phyloP scores from a whole-genome alignment of 495 filamentous ascomycete genomes.

The Lophium mytilinum region DNA sequence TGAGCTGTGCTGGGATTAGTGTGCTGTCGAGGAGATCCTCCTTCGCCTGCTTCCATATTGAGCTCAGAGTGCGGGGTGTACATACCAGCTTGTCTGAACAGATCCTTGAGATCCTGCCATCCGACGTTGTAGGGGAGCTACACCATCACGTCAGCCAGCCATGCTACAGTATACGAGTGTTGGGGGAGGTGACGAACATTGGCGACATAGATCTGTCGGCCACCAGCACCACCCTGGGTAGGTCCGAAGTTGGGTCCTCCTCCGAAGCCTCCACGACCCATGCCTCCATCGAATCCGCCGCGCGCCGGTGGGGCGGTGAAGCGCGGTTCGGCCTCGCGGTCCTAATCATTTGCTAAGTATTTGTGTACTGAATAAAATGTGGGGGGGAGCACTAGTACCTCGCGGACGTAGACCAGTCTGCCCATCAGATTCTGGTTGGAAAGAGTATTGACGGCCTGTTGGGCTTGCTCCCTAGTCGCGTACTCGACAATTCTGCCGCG shows the following conservation, averaged over 20 bases:
- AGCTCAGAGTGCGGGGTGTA: conserved; percentile 15
- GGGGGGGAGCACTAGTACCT: conserved; percentile 48
- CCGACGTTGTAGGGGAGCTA: conserved; percentile 96
- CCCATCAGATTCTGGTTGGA: conserved; percentile 99
- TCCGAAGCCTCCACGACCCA: conserved; percentile 38
- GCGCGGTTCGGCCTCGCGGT: conserved; percentile 92
- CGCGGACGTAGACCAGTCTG: conserved; percentile 93
- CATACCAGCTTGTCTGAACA: conserved; percentile 97
- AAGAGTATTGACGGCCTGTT: conserved; percentile 92
- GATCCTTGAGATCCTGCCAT: conserved; percentile 98
- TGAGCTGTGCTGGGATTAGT: conserved; percentile 36
- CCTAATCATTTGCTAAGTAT: conserved; percentile 40
- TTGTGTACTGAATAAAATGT: neutral
- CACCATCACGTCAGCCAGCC: conserved; percentile 30
- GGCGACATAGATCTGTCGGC: conserved; percentile 90
- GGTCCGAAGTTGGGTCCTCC: conserved; percentile 44
- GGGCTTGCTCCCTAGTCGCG: conserved; percentile 97
- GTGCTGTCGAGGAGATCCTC: neutral
- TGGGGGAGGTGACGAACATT: conserved; percentile 71
- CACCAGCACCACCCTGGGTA: conserved; percentile 43
- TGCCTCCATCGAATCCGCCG: conserved; percentile 36
- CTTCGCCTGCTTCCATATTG: neutral
- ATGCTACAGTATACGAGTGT: no score
- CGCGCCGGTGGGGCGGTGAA: conserved; percentile 60
- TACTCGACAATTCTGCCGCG: conserved; percentile 94